phyloP scores from a whole-genome alignment of 306 rosid genomes.

The Trichosanthes cucumerina region DNA sequence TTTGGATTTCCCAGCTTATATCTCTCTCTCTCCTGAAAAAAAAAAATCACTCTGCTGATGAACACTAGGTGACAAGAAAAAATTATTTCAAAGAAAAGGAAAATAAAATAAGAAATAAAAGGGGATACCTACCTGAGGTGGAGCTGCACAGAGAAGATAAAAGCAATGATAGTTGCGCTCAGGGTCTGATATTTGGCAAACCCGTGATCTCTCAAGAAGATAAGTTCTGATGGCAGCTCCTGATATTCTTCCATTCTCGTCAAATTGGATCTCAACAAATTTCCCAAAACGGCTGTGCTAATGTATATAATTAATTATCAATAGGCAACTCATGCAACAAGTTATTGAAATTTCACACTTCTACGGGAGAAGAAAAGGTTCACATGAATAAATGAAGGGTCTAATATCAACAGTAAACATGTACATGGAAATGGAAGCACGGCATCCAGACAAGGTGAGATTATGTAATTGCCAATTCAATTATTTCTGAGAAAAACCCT shows the following conservation, averaged over 20 bases:
- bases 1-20: slow-evolving; percentile 72
- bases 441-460: not conserved
- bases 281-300: slow-evolving; percentile 86
- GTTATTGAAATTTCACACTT: not conserved
- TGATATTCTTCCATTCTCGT: slow-evolving; percentile 62
- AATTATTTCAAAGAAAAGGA: slow-evolving; percentile 2
- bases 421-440: not conserved
- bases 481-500: not conserved
- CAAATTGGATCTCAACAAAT: slow-evolving; percentile 87
- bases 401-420: not conserved
- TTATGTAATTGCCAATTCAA: not conserved
- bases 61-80: not conserved
- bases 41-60: not conserved
- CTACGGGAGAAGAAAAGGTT: slow-evolving; percentile 10
- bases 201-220: slow-evolving; percentile 86
- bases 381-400: not conserved
- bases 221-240: slow-evolving; percentile 97
- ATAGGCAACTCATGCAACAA: slow-evolving; percentile 8
- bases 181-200: slow-evolving; percentile 85
- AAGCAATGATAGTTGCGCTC: slow-evolving; percentile 93
- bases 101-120: slow-evolving; percentile 10
- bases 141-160: slow-evolving; percentile 84
- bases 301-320: slow-evolving; percentile 24
- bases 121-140: slow-evolving; percentile 51
- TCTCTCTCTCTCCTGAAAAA: slow-evolving; percentile 65